Conservation (phyloP, 805 yeast species). For the Kazachstania kunashirensis region DNA sequence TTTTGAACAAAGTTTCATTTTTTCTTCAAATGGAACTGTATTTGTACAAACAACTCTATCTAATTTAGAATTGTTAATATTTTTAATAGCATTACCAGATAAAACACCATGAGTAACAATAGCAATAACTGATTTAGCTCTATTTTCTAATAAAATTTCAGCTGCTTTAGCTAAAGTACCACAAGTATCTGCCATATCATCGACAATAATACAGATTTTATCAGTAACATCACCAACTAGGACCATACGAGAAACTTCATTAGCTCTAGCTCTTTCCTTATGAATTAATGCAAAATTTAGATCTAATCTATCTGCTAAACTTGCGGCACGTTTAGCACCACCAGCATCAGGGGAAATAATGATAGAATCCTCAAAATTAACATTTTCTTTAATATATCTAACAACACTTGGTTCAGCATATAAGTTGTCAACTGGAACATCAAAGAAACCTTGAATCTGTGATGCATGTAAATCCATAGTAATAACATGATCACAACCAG, state of each 20-base stretch:
- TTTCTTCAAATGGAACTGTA: constrained; percentile 67
- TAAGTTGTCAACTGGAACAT: constrained; percentile 75
- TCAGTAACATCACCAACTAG: constrained; percentile 74
- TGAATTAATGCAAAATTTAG: constrained; percentile 75
- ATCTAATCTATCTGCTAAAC: constrained; percentile 69
- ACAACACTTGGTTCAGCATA: constrained; percentile 79
- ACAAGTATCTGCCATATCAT: constrained; percentile 87
- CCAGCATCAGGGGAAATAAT: constrained; percentile 84
- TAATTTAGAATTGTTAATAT: constrained; percentile 57
- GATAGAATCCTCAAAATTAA: constrained; percentile 51
- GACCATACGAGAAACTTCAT: constrained; percentile 76
- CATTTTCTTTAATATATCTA: constrained; percentile 56
- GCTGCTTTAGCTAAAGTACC: constrained; percentile 83
- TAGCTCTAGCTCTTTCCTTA: constrained; percentile 74
- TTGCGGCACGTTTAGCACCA: constrained; percentile 82
- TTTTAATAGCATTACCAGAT: constrained; percentile 66
- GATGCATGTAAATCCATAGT: constrained; percentile 83
- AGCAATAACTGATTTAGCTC: constrained; percentile 65
- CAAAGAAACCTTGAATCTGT: constrained; percentile 78
- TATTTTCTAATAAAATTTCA: constrained; percentile 58
- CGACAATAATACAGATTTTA: constrained; percentile 67
- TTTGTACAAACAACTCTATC: constrained; percentile 68
- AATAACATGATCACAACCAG: constrained; percentile 78
- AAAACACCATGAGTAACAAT: constrained; percentile 77
- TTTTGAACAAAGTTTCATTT: constrained; percentile 43